These are phyloP conservation scores for Ceriops zippeliana DNA, from an alignment of 345 rosid species.

Conservation along the genomic window DNA sequence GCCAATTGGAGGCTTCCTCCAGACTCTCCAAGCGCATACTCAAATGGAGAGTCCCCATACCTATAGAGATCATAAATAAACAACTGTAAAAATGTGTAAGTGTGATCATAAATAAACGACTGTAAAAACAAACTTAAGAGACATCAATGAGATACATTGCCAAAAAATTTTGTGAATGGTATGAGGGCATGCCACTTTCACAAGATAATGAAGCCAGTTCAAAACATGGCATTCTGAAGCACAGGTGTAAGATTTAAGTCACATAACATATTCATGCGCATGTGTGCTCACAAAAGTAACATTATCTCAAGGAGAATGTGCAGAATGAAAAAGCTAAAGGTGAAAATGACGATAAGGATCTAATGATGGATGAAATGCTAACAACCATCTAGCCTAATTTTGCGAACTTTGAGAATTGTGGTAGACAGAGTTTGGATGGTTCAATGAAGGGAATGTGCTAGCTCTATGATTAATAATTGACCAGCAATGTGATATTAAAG, in stretches of 20 bases:
- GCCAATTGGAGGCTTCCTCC: slow-evolving; percentile 97
- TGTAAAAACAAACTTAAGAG: background rate
- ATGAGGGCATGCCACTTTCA: background rate
- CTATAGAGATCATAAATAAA: slow-evolving; percentile 28
- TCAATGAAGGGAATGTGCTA: too few relatives aligned
- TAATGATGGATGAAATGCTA: too few relatives aligned
- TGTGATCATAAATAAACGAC: background rate
- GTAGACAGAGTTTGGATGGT: too few relatives aligned
- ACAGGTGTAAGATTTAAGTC: background rate
- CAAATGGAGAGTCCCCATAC: slow-evolving; percentile 93
- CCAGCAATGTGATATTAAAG: too few relatives aligned
- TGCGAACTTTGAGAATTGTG: too few relatives aligned
- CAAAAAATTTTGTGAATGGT: background rate
- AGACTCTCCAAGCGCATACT: slow-evolving; percentile 94
- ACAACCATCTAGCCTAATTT: too few relatives aligned
- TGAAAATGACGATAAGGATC: too few relatives aligned
- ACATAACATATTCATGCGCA: background rate
- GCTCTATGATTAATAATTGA: too few relatives aligned
- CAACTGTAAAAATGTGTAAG: background rate
- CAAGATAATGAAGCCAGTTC: background rate
- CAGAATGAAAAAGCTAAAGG: too few relatives aligned
- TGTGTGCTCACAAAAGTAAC: background rate
- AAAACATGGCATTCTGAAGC: background rate
- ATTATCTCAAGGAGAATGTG: too few relatives aligned
- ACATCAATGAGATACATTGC: slow-evolving; percentile 3